These are phyloP conservation scores for Sugiyamaella castrensis DNA, from an alignment of 1,139 yeast species.

Conservation along the genomic window DNA sequence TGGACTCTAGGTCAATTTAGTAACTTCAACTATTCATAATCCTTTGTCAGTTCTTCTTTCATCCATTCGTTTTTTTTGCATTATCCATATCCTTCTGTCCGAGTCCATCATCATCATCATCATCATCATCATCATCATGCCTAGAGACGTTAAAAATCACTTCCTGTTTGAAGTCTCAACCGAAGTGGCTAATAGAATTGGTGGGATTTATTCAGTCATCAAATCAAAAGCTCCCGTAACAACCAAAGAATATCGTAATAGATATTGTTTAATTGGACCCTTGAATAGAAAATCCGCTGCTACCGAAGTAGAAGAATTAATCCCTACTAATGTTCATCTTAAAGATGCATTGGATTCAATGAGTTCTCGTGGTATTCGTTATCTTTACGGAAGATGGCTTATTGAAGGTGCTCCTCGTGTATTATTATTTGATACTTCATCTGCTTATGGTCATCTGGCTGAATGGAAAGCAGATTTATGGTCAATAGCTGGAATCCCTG, in stretches of 20 bases:
- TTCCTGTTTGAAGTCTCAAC: constrained; percentile 92
- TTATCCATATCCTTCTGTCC: neutral
- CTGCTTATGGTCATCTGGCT: constrained; percentile 65
- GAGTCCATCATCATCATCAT: too few species aligned
- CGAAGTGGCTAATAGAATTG: constrained; percentile 96
- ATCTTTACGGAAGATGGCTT: constrained; percentile 93
- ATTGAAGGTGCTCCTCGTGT: constrained; percentile 98
- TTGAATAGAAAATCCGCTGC: constrained; percentile 77
- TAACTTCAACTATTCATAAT: too few species aligned
- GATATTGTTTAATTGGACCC: constrained; percentile 88
- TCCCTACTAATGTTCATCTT: constrained; percentile 56
- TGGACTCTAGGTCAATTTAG: too few species aligned
- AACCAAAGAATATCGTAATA: constrained; percentile 84
- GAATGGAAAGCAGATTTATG: constrained; percentile 97
- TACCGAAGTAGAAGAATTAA: constrained; percentile 87
- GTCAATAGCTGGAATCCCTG: constrained; percentile 88
- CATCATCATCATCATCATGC: constrained; percentile 22
- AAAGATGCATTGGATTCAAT: constrained; percentile 51
- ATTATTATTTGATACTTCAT: constrained; percentile 75
- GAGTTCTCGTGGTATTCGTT: constrained; percentile 75
- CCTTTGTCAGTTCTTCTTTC: neutral
- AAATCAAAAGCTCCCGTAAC: constrained; percentile 97
- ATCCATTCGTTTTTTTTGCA: neutral
- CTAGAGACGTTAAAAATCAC: constrained; percentile 60
- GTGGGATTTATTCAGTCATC: constrained; percentile 95